Conservation (phyloP, 371 early-diverging fungal species). For the Mucor irregularis region DNA sequence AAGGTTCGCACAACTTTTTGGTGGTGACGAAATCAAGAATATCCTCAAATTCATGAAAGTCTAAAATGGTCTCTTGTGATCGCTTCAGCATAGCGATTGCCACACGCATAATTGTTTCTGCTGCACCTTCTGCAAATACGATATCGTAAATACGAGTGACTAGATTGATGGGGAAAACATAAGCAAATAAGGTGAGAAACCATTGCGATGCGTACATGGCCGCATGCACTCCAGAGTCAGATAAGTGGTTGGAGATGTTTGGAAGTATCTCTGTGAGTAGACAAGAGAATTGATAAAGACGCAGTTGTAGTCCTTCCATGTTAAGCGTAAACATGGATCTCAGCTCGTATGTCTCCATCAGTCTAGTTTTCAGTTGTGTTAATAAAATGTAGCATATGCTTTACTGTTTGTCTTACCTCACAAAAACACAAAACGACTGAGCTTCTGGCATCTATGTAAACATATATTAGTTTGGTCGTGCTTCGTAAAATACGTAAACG, state of each 20-base stretch:
- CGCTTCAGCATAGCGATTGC: conserved; percentile 85
- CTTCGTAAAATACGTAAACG: not conserved
- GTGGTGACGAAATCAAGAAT: conserved; percentile 73
- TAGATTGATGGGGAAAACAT: conserved; percentile 76
- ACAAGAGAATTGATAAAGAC: conserved; percentile 82
- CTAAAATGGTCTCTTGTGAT: conserved; percentile 66
- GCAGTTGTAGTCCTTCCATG: conserved; percentile 86
- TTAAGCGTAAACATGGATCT: conserved; percentile 77
- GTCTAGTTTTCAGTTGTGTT: no score
- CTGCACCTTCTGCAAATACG: conserved; percentile 82
- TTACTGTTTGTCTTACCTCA: conserved; percentile 57
- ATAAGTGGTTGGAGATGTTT: conserved; percentile 70
- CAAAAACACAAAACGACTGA: conserved; percentile 91
- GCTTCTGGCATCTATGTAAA: conserved; percentile 82
- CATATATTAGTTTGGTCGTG: not conserved
- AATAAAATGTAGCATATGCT: no score
- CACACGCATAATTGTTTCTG: conserved; percentile 86
- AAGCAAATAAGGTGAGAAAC: conserved; percentile 91
- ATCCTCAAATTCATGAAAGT: conserved; percentile 74
- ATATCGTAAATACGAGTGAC: conserved; percentile 85
- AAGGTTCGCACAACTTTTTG: conserved; percentile 73
- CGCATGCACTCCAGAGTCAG: conserved; percentile 69
- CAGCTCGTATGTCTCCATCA: conserved; percentile 92
- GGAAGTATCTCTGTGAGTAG: conserved; percentile 82
- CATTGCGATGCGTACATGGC: conserved; percentile 94